A percentile compares a stretch with the other conserved stretches of the same genome.
Conservation (phyloP, 345 rosid species). For the Pugionium cornutum region DNA sequence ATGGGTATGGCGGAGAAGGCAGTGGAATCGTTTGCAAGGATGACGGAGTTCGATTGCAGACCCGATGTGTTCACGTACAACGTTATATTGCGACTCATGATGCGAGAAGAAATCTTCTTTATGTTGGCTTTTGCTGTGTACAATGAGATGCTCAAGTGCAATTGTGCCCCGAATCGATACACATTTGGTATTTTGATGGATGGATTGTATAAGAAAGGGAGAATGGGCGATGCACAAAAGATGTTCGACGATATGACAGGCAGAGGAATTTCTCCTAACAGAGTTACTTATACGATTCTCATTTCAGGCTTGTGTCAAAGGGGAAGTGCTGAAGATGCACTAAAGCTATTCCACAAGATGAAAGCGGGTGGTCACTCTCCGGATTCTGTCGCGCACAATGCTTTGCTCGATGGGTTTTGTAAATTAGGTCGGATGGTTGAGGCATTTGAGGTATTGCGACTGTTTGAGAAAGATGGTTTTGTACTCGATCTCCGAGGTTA, state of each 20-base stretch:
- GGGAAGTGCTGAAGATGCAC: slow-evolving; percentile 54
- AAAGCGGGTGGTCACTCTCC: slow-evolving; percentile 55
- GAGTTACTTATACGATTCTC: slow-evolving; percentile 50
- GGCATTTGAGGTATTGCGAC: slow-evolving; percentile 52
- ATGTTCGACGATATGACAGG: slow-evolving; percentile 78
- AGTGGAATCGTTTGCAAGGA: slow-evolving; percentile 69
- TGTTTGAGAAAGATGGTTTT: slow-evolving; percentile 62
- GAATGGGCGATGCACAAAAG: slow-evolving; percentile 56
- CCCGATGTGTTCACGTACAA: slow-evolving; percentile 72
- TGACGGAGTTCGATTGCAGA: slow-evolving; percentile 64
- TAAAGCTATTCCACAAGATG: slow-evolving; percentile 67
- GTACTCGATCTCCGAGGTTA: slow-evolving; percentile 54
- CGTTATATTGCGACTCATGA: slow-evolving; percentile 47
- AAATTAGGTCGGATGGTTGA: slow-evolving; percentile 63
- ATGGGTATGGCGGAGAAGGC: slow-evolving; percentile 64
- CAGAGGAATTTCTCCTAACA: slow-evolving; percentile 58
- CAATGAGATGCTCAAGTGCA: slow-evolving; percentile 63
- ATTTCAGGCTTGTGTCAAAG: slow-evolving; percentile 69
- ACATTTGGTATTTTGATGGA: slow-evolving; percentile 68
- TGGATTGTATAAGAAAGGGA: slow-evolving; percentile 59
- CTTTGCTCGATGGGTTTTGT: slow-evolving; percentile 83
- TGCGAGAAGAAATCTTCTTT: slow-evolving; percentile 45
- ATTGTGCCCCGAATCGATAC: slow-evolving; percentile 52
- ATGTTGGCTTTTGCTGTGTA: slow-evolving; percentile 65
- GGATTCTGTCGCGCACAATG: slow-evolving; percentile 59